Percentiles rank a stretch among this genome's conserved stretches.
Evolutionary conservation across 306 rosid genomes (phyloP).

Genomic region (Rosa multiflora): DNA sequence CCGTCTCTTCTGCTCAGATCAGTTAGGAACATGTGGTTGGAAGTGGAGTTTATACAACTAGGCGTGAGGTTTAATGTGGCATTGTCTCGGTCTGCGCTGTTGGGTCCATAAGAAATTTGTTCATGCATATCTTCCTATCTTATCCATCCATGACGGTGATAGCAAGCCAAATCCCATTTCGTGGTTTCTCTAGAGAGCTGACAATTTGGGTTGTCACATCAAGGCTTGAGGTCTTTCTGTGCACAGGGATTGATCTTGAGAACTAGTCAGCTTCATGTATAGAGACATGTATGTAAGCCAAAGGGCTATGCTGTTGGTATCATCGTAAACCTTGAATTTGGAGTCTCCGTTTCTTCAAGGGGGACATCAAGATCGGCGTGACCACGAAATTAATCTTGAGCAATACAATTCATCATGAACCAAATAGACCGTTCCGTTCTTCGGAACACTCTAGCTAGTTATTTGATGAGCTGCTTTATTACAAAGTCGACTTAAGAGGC

Average conservation of each 20-base stretch:
- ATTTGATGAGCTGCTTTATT: not conserved
- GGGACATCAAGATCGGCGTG: no score
- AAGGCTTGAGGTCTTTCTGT: not conserved
- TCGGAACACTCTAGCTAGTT: not conserved
- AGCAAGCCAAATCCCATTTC: not conserved
- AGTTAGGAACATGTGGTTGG: constrained; percentile 33
- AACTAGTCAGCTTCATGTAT: not conserved
- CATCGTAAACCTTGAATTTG: no score
- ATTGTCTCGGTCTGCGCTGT: not conserved
- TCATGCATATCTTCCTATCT: not conserved
- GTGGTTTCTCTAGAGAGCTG: not conserved
- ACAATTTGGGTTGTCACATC: constrained; percentile 4
- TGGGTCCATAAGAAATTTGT: not conserved
- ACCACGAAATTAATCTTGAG: not conserved
- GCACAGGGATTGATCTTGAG: not conserved
- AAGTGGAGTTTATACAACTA: not conserved
- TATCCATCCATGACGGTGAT: not conserved
- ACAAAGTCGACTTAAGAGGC: not conserved
- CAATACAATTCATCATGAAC: not conserved
- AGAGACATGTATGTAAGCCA: not conserved
- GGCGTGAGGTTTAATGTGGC: not conserved
- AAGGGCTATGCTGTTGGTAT: no score
- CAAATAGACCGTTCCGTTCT: not conserved
- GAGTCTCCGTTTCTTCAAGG: no score
- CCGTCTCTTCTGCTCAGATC: constrained; percentile 55